These are phyloP conservation scores for Phaeosphaeriaceae sp. DNA, from an alignment of 2,329 filamentous ascomycete species.

Conservation along the genomic window DNA sequence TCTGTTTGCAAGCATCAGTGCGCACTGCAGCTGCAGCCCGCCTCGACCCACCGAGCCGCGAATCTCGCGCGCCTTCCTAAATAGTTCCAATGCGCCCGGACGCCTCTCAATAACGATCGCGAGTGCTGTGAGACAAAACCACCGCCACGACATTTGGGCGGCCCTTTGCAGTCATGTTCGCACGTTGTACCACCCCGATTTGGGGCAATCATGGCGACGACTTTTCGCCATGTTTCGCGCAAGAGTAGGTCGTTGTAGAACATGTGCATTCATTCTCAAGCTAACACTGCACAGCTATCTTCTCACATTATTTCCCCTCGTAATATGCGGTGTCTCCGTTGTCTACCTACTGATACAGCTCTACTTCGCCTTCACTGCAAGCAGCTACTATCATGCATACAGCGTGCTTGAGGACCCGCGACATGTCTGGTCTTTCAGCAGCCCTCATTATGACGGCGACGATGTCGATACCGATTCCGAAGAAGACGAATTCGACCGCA, in stretches of 20 bases:
- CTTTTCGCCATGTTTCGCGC: conserved; percentile 67
- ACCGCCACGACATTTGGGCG: conserved; percentile 15
- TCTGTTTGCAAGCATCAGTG: conserved; percentile 1
- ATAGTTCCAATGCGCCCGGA: conserved; percentile 6
- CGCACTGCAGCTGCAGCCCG: neutral
- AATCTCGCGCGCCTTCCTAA: conserved; percentile 1
- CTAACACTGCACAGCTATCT: conserved; percentile 67
- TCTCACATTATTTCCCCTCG: conserved; percentile 78
- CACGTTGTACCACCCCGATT: conserved; percentile 63
- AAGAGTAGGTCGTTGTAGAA: conserved; percentile 63
- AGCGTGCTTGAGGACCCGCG: conserved; percentile 58
- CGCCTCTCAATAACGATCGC: conserved; percentile 21
- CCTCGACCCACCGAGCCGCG: neutral
- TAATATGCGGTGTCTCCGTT: conserved; percentile 73
- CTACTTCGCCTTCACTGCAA: conserved; percentile 60
- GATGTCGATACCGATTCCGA: conserved; percentile 56
- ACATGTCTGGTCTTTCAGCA: conserved; percentile 47
- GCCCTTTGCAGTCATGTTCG: conserved; percentile 55
- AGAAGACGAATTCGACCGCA: conserved; percentile 67
- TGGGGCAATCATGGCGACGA: conserved; percentile 65
- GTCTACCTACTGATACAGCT: conserved; percentile 68
- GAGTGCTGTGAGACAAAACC: conserved; percentile 23
- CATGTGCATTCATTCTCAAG: neutral
- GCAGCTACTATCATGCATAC: conserved; percentile 66
- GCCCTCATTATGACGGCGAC: conserved; percentile 43